phyloP scores from a whole-genome alignment of 352 stramenopile genomes.

The Saprolegnia parasitica region DNA sequence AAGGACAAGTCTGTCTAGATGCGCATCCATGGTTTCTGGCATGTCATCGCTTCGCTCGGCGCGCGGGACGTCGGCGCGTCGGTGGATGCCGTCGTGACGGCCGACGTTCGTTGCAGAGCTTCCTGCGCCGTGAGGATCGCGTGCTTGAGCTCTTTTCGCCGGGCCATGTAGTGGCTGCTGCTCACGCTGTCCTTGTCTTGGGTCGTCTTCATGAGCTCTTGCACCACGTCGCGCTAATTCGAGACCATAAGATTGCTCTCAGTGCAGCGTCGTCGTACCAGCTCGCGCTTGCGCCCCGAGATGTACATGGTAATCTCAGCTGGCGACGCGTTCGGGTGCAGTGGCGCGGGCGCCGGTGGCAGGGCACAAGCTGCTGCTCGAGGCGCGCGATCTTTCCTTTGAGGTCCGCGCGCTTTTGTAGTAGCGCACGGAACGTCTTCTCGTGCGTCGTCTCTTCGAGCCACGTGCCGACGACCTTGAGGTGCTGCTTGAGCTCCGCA shows the following conservation, averaged over 20 bases:
- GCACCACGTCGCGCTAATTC: conserved; percentile 9
- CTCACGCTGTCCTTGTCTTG: neutral
- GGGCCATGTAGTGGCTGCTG: neutral
- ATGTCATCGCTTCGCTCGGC: too few species aligned
- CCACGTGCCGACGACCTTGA: neutral
- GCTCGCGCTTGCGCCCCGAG: neutral
- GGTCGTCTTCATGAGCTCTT: neutral
- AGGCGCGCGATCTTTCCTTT: conserved; percentile 6
- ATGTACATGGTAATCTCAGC: conserved; percentile 17
- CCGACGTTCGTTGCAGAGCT: neutral
- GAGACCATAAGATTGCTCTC: neutral
- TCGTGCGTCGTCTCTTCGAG: neutral
- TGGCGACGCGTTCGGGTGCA: conserved; percentile 7
- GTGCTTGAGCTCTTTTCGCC: conserved; percentile 16
- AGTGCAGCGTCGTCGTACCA: neutral
- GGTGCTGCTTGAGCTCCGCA: neutral
- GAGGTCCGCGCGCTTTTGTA: conserved; percentile 16
- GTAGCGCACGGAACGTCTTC: conserved; percentile 8
- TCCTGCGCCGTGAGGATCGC: conserved; percentile 9
- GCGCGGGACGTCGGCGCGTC: too few species aligned
- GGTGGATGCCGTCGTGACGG: too few species aligned
- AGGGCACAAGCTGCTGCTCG: conserved; percentile 8
- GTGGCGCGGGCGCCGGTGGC: neutral
- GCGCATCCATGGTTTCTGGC: too few species aligned
- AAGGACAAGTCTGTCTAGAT: too few species aligned